These are phyloP conservation scores for Nidula microcarpa DNA, from an alignment of 768 basidiomycete genomes.

Conservation along the genomic window DNA sequence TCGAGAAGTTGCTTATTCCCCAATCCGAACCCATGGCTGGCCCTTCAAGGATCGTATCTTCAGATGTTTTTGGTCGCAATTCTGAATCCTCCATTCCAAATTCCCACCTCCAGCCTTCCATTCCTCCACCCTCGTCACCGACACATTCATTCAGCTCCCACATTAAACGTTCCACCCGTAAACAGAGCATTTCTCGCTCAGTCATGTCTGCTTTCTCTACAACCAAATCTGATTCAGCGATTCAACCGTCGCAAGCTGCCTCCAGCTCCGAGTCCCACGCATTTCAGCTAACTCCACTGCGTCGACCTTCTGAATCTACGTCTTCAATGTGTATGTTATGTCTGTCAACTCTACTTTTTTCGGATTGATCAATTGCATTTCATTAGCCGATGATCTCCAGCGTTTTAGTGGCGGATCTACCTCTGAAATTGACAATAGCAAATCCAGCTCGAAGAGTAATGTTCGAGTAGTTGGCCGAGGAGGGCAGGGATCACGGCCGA, in stretches of 20 bases:
- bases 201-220: not conserved
- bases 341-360: no score
- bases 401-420: not conserved
- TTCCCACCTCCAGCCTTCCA: not conserved
- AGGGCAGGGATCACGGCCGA: not conserved
- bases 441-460: not conserved
- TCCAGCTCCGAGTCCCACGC: not conserved
- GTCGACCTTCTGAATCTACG: not conserved
- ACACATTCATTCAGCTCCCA: not conserved
- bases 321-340: not conserved
- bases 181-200: not conserved
- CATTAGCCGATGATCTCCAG: not conserved
- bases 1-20: no score
- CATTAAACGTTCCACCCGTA: not conserved
- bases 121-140: not conserved
- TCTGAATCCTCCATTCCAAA: not conserved
- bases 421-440: no score
- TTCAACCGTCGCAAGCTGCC: not conserved
- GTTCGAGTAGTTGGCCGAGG: not conserved
- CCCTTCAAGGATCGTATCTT: not conserved
- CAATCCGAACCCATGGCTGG: not conserved
- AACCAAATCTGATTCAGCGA: not conserved
- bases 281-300: not conserved
- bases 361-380: no score
- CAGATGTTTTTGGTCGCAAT: not conserved